These are phyloP conservation scores for Kluyveromyces sp. DNA, from an alignment of 1,139 yeast species.

Conservation along the genomic window DNA sequence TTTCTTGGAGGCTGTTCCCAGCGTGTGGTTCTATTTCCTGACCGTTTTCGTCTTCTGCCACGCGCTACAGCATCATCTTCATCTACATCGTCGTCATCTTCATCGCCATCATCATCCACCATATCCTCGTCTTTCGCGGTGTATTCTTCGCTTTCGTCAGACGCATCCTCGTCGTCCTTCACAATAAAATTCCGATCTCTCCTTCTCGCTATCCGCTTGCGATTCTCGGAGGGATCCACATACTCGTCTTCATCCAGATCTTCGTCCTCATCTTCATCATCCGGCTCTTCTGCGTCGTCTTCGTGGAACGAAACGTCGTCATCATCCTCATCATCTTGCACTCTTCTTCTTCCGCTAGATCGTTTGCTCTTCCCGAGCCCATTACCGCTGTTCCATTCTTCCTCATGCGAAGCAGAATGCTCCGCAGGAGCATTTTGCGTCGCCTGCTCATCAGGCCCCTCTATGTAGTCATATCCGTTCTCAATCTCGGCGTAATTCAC, in stretches of 20 bases:
- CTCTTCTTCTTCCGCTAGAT: neutral
- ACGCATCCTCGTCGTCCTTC: constrained; percentile 29
- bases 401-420: neutral
- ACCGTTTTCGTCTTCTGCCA: constrained; percentile 9
- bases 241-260: constrained; percentile 37
- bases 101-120: constrained; percentile 15
- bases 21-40: constrained; percentile 9
- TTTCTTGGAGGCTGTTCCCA: constrained; percentile 11
- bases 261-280: constrained; percentile 19
- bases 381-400: neutral
- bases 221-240: constrained; percentile 15
- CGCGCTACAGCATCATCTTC: constrained; percentile 5
- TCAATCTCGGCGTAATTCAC: constrained; percentile 33
- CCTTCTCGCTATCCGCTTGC: constrained; percentile 18
- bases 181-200: constrained; percentile 21
- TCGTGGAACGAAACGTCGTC: constrained; percentile 29
- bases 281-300: constrained; percentile 22
- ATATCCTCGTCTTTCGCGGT: constrained; percentile 27
- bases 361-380: constrained; percentile 3
- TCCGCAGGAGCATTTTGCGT: constrained; percentile 5
- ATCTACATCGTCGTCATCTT: constrained; percentile 16
- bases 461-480: constrained; percentile 28
- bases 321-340: constrained; percentile 11
- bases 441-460: constrained; percentile 19
- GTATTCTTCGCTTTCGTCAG: constrained; percentile 16